Conservation (phyloP, 2,329 filamentous ascomycete species). For the Akanthomyces uredinophilus region DNA sequence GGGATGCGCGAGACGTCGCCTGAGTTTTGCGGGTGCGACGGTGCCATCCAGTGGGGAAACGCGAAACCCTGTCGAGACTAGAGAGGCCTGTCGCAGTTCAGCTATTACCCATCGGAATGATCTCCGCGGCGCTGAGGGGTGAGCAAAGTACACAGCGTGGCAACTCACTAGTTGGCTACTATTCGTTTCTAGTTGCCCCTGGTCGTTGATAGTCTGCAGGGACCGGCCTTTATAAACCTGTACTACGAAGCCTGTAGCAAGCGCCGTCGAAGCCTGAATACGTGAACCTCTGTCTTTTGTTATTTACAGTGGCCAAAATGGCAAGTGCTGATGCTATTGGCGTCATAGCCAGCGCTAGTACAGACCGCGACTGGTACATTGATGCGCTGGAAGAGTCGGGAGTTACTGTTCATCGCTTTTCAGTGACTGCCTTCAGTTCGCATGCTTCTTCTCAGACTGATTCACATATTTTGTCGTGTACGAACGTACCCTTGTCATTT, state of each 20-base stretch:
- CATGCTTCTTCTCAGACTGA: neutral
- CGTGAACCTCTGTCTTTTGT: neutral
- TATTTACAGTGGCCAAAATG: neutral
- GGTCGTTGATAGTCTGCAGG: too few relatives aligned
- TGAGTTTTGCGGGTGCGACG: neutral
- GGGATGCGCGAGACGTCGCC: conserved; percentile 1
- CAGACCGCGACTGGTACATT: neutral
- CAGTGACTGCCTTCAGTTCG: neutral
- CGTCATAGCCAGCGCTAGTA: neutral
- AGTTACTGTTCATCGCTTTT: neutral
- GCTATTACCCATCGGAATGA: conserved; percentile 2
- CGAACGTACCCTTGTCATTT: neutral
- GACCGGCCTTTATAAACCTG: neutral
- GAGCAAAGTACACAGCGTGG: neutral
- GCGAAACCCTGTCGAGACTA: neutral
- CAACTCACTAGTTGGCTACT: neutral
- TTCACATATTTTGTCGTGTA: neutral
- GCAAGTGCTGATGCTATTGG: neutral
- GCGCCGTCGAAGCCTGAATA: too few relatives aligned
- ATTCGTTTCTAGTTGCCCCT: too few relatives aligned
- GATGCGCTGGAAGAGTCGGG: neutral
- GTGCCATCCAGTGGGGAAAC: neutral
- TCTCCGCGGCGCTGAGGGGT: neutral
- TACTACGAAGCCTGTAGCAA: neutral
- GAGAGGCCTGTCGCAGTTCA: neutral